Evolutionary conservation across 2,329 filamentous ascomycete genomes (phyloP).

Genomic region (Setomelanomma holmii): DNA sequence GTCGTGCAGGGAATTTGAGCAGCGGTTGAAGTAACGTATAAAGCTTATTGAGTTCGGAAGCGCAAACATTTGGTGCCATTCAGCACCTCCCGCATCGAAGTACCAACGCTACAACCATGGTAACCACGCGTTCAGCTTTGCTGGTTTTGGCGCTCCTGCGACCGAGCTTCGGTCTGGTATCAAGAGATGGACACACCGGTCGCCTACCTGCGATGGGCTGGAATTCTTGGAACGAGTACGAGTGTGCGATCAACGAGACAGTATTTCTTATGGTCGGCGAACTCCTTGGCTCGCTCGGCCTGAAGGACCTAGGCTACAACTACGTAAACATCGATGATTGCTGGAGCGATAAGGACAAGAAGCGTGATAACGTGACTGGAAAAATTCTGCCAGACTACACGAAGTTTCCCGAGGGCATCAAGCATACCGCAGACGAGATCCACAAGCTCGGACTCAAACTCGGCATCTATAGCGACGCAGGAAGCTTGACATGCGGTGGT

Average conservation of each 20-base stretch:
- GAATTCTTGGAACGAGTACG: constrained; percentile 31
- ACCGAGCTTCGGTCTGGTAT: constrained; percentile 7
- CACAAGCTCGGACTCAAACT: constrained; percentile 66
- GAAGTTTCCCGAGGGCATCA: constrained; percentile 65
- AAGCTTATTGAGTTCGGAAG: too few species aligned
- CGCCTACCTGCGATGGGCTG: constrained; percentile 30
- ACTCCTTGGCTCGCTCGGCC: constrained; percentile 22
- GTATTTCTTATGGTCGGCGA: constrained; percentile 25
- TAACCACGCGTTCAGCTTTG: constrained; percentile 5
- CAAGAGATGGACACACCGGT: constrained; percentile 19
- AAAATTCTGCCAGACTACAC: constrained; percentile 57
- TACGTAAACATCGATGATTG: constrained; percentile 69
- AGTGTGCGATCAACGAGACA: constrained; percentile 29
- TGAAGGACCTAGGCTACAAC: constrained; percentile 25
- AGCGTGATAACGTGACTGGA: constrained; percentile 39
- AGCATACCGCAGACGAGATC: constrained; percentile 59
- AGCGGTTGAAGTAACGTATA: too few species aligned
- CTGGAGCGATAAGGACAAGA: constrained; percentile 57
- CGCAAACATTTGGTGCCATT: too few species aligned
- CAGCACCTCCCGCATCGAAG: too few species aligned
- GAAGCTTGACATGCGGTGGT: constrained; percentile 59
- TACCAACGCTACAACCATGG: too few species aligned
- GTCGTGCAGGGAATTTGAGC: too few species aligned
- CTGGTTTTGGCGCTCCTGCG: constrained; percentile 1
- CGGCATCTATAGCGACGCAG: constrained; percentile 67